phyloP scores from a whole-genome alignment of 2,329 filamentous ascomycete species.

The Allantophomopsis lycopodina region DNA sequence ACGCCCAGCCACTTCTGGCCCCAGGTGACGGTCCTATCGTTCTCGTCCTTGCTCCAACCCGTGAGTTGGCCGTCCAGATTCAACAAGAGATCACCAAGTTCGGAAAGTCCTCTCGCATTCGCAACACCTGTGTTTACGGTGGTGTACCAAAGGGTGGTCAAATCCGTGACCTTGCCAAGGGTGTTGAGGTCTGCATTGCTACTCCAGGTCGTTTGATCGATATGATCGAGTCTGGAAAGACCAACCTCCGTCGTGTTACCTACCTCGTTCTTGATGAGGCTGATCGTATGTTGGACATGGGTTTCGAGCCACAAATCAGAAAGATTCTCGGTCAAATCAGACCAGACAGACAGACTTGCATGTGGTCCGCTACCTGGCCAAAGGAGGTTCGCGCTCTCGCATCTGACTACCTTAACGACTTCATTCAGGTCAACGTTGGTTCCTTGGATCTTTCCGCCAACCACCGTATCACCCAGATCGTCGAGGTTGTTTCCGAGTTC shows the following conservation, averaged over 20 bases:
- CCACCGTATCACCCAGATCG: slow-evolving; percentile 94
- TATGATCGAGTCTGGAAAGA: slow-evolving; percentile 96
- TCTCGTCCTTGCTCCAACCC: slow-evolving; percentile 86
- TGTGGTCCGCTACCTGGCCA: slow-evolving; percentile 99
- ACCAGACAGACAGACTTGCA: slow-evolving; percentile 95
- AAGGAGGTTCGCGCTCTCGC: slow-evolving; percentile 94
- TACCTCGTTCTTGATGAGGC: slow-evolving; percentile 98
- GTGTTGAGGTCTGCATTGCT: slow-evolving; percentile 97
- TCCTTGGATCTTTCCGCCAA: slow-evolving; percentile 94
- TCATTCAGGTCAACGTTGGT: slow-evolving; percentile 97
- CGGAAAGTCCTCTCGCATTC: slow-evolving; percentile 91
- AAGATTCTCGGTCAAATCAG: slow-evolving; percentile 98
- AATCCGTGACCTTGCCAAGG: slow-evolving; percentile 85
- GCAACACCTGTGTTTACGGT: slow-evolving; percentile 98
- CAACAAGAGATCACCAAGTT: slow-evolving; percentile 98
- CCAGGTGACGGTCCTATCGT: slow-evolving; percentile 95
- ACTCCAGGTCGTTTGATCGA: slow-evolving; percentile 96
- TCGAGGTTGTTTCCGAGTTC: slow-evolving; percentile 89
- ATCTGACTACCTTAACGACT: slow-evolving; percentile 81
- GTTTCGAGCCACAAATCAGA: slow-evolving; percentile 98
- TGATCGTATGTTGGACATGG: slow-evolving; percentile 99
- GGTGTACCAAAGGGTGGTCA: slow-evolving; percentile 97
- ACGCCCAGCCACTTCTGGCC: slow-evolving; percentile 90
- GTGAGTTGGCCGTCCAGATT: slow-evolving; percentile 97
- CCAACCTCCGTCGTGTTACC: slow-evolving; percentile 92